A percentile compares a stretch with the other conserved stretches of the same genome.
Conservation (phyloP, 2,329 filamentous ascomycete genomes). For the Exutisphaerella laricina region DNA sequence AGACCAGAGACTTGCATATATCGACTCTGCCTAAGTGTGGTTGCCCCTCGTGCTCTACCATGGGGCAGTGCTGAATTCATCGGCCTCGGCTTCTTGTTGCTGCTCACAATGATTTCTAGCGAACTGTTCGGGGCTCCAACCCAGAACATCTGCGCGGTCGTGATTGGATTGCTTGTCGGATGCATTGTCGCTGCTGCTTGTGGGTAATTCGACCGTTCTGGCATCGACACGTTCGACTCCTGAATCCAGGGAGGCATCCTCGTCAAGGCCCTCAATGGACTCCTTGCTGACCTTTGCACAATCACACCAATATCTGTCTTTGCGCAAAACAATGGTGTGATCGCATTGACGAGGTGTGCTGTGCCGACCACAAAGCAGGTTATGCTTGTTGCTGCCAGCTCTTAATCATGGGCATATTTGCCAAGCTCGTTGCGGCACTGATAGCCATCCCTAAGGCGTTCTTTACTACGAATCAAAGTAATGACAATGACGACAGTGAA, state of each 20-base stretch:
- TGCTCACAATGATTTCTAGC: constrained; percentile 71
- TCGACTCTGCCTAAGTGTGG: constrained; percentile 59
- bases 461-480: too few species aligned
- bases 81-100: constrained; percentile 73
- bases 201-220: constrained; percentile 70
- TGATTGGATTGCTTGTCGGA: constrained; percentile 67
- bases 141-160: constrained; percentile 75
- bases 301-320: constrained; percentile 76
- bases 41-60: constrained; percentile 63
- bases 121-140: constrained; percentile 77
- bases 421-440: constrained; percentile 75
- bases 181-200: constrained; percentile 73
- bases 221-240: constrained; percentile 68
- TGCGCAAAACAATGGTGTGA: constrained; percentile 80
- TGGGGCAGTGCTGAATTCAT: constrained; percentile 78
- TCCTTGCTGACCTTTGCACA: constrained; percentile 70
- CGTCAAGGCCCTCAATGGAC: constrained; percentile 57
- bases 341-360: constrained; percentile 75
- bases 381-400: constrained; percentile 74
- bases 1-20: constrained; percentile 49
- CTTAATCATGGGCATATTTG: constrained; percentile 73
- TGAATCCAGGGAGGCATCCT: constrained; percentile 74
- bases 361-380: constrained; percentile 71
- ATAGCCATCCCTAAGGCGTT: constrained; percentile 79
- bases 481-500: too few species aligned